A percentile compares a stretch with the other conserved stretches of the same genome.
These are phyloP conservation scores for Clausena lansium DNA, from an alignment of 345 rosid genomes.

Conservation along the genomic window DNA sequence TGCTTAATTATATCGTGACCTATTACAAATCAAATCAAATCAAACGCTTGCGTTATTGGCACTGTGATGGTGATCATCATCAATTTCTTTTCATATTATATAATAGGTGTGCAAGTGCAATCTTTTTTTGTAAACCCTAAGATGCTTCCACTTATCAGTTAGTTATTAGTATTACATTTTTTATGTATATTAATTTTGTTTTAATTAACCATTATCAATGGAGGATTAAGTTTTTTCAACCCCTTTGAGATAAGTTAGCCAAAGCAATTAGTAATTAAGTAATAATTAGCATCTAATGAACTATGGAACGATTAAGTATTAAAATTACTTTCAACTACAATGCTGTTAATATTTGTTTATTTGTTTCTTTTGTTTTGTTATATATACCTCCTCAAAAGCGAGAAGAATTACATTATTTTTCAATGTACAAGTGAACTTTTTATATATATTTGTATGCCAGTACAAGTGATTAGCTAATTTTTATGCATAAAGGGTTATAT, in stretches of 20 bases:
- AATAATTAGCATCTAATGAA: neutral
- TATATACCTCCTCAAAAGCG: neutral
- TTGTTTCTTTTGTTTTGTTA: constrained; percentile 1
- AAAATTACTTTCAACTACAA: neutral
- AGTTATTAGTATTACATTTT: too few species aligned
- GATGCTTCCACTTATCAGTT: neutral
- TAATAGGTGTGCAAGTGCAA: neutral
- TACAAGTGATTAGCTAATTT: constrained; percentile 7
- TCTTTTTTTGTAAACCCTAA: neutral
- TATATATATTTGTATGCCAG: constrained; percentile 1
- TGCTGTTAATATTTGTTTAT: neutral
- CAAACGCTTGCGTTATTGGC: constrained; percentile 19
- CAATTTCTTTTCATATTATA: constrained; percentile 12
- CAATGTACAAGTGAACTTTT: constrained; percentile 1
- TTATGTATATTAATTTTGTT: neutral
- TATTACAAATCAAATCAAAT: neutral
- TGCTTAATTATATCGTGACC: constrained; percentile 1
- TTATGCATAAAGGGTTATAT: neutral
- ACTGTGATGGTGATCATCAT: constrained; percentile 12
- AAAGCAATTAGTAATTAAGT: neutral
- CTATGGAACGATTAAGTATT: neutral
- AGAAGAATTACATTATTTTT: constrained; percentile 13
- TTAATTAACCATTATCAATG: neutral
- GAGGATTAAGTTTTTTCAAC: neutral
- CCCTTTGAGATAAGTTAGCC: neutral